Evolutionary conservation across 768 basidiomycete genomes (phyloP), one percentile per base, ranked within the genome.

Genomic region (Mycena sanguinolenta): DNA sequence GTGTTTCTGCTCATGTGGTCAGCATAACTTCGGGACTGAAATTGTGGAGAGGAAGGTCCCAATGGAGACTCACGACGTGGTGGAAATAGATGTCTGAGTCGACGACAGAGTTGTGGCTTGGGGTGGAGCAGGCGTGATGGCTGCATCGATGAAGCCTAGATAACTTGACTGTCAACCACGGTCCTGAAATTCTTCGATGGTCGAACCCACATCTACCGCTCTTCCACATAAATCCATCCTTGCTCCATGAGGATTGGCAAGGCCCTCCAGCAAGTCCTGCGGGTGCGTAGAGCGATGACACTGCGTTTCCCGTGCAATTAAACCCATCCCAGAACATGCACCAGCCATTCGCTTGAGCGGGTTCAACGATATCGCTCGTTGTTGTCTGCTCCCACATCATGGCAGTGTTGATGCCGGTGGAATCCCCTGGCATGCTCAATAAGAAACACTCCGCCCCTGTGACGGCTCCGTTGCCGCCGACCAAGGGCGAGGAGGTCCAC

Each of bases 171-270:
- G 49, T 50, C 14, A 50, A 25, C 49, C 8, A 50, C 23, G 19
- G 19, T 50, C 25, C 25, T 50, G 25, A 50, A 50, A 12, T 27
- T n/a, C 25, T 23, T 50, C 25, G 25, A 27, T 46, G 44, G 23
- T 12, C n/a, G n/a, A 25, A 13, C 49, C 3, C 25, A 65, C 64
- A 65, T 28, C 49, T 65, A 7, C 55, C 64, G 27, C 63, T 65
- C 44, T 65, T 65, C 55, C 64, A 65, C 42, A 58, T 6, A 39
- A 39, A 46, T 42, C 55, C 64, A 58, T 58, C 55, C 28, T 34
- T 58, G 25, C 64, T 65, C 44, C 64, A 49, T 44, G 42, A 44
- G 3, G 64, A 23, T 32, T 49, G n/a, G 38, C 64, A 65, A 28
- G 49, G 16, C 14, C 34, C 34, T 50, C n/a, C 60, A 14, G 19